Conservation (phyloP, 78 protist genomes). For the Tieghemostelium lacteum region DNA sequence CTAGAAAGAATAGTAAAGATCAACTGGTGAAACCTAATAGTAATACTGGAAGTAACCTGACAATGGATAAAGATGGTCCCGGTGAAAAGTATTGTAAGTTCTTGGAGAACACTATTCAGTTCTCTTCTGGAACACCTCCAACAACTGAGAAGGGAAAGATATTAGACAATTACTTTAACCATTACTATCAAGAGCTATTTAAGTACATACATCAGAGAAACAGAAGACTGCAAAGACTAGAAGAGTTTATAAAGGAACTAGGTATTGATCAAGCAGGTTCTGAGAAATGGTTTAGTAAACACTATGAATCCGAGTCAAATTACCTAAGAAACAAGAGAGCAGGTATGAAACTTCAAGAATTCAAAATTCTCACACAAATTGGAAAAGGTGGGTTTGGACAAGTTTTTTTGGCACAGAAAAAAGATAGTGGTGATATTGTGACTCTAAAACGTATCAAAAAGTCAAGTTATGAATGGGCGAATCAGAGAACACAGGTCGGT, state of each 20-base stretch:
- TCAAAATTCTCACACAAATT: slow-evolving; percentile 80
- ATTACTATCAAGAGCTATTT: slow-evolving; percentile 65
- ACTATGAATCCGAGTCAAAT: slow-evolving; percentile 35
- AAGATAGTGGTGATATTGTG: slow-evolving; percentile 65
- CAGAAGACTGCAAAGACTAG: slow-evolving; percentile 18
- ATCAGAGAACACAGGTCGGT: slow-evolving; percentile 41
- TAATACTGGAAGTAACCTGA: not conserved
- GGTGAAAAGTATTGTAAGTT: slow-evolving; percentile 66
- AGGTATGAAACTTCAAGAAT: slow-evolving; percentile 79
- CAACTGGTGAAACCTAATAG: not conserved
- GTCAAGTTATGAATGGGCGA: slow-evolving; percentile 43
- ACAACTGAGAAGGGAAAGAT: slow-evolving; percentile 61
- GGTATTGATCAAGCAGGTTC: slow-evolving; percentile 21
- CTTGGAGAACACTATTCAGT: slow-evolving; percentile 15
- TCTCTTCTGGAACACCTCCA: not conserved
- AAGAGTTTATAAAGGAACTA: not conserved
- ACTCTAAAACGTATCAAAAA: slow-evolving; percentile 73
- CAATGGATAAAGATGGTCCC: not conserved
- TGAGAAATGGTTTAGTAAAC: slow-evolving; percentile 37
- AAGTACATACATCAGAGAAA: slow-evolving; percentile 54
- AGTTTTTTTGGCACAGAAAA: slow-evolving; percentile 65
- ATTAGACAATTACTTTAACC: slow-evolving; percentile 58
- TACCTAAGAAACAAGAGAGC: slow-evolving; percentile 73
- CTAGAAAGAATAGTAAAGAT: slow-evolving; percentile 25
- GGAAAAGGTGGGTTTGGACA: slow-evolving; percentile 95